Conservation (phyloP, 2,329 filamentous ascomycete species). For the Metarhizium guizhouense region DNA sequence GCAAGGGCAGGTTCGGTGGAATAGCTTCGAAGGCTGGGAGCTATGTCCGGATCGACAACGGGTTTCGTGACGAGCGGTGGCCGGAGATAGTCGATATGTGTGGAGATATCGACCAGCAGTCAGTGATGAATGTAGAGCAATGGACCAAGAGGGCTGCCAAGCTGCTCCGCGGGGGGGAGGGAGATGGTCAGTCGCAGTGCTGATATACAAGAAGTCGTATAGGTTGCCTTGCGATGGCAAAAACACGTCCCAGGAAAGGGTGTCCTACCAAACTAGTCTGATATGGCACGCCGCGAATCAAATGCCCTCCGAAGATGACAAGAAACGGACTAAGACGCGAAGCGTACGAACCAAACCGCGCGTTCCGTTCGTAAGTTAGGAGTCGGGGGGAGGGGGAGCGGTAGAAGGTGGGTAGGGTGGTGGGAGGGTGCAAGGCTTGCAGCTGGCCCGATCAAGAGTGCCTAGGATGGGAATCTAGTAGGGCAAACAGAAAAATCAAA, state of each 20-base stretch:
- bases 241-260: not conserved
- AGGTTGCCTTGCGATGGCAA: conserved; percentile 1
- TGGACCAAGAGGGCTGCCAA: not conserved
- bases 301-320: not conserved
- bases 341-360: conserved; percentile 15
- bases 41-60: conserved; percentile 3
- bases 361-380: conserved; percentile 19
- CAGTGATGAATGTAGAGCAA: not conserved
- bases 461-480: conserved; percentile 12
- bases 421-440: conserved; percentile 5
- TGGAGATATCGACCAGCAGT: conserved; percentile 1
- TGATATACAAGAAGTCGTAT: not conserved
- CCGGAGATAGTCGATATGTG: not conserved
- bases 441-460: conserved; percentile 8
- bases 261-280: conserved; percentile 9
- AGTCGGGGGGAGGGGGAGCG: not conserved
- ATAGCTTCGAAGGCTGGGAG: conserved; percentile 1
- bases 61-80: conserved; percentile 1
- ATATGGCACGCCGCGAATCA: conserved; percentile 9
- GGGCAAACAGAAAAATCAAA: conserved; percentile 11
- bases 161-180: not conserved
- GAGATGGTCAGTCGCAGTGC: conserved; percentile 12
- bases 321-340: conserved; percentile 8
- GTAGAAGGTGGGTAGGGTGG: conserved; percentile 2
- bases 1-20: not conserved